These are phyloP conservation scores for Oryza rufipogon DNA, from an alignment of 176 grass and related monocot genomes.

Conservation along the genomic window DNA sequence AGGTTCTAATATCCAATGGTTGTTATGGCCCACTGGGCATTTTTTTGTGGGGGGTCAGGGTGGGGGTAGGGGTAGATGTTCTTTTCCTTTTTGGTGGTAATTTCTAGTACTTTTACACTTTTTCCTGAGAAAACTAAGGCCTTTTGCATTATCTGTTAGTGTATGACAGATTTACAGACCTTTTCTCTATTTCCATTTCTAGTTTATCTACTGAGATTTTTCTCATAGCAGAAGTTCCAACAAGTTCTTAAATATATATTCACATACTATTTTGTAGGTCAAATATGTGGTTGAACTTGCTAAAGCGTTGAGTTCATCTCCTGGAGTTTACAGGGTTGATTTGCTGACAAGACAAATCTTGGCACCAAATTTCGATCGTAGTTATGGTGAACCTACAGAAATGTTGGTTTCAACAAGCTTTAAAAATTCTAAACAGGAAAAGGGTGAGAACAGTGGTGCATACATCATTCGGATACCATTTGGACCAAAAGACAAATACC, in stretches of 20 bases:
- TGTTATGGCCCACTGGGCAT: neutral
- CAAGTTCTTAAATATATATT: slow-evolving; percentile 20
- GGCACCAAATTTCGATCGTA: slow-evolving; percentile 74
- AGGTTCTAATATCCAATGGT: neutral
- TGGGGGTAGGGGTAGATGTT: neutral
- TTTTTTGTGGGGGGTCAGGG: too few relatives aligned
- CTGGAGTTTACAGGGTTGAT: slow-evolving; percentile 84
- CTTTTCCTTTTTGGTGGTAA: neutral
- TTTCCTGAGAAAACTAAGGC: neutral
- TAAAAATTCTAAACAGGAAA: slow-evolving; percentile 67
- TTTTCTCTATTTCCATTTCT: slow-evolving; percentile 25
- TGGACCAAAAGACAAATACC: slow-evolving; percentile 80
- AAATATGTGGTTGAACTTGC: slow-evolving; percentile 90
- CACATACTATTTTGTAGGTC: slow-evolving; percentile 50
- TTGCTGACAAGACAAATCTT: slow-evolving; percentile 73
- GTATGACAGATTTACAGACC: neutral
- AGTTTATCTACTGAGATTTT: slow-evolving; percentile 29
- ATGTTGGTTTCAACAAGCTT: slow-evolving; percentile 59
- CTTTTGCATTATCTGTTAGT: neutral
- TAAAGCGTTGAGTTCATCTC: slow-evolving; percentile 77
- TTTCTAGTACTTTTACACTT: neutral
- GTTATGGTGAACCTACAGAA: slow-evolving; percentile 72
- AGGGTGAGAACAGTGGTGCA: slow-evolving; percentile 69
- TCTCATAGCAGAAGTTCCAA: neutral
- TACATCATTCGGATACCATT: slow-evolving; percentile 81